Conservation (phyloP, 805 yeast genomes). For the Myxozyma neotropica region DNA sequence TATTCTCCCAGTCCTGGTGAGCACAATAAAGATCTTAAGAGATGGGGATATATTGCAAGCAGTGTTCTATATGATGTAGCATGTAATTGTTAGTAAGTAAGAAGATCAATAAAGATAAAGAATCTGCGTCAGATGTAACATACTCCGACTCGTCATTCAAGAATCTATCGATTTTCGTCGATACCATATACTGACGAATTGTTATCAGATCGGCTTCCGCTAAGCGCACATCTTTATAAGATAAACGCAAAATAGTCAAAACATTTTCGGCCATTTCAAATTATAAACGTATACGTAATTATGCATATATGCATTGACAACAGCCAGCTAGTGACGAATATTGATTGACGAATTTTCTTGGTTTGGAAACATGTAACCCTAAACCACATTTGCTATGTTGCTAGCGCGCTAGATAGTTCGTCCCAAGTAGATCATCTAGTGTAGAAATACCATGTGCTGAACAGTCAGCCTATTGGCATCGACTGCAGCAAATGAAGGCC, state of each 20-base stretch:
- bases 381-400: no score
- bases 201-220: conserved; percentile 1
- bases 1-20: conserved; percentile 45
- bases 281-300: background rate
- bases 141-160: background rate
- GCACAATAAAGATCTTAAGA: conserved; percentile 42
- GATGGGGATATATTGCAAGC: conserved; percentile 35
- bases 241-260: background rate
- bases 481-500: no score
- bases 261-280: background rate
- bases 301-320: no score
- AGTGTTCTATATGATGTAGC: conserved; percentile 4
- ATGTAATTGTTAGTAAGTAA: background rate
- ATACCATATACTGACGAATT: conserved; percentile 5
- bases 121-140: background rate
- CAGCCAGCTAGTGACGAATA: no score
- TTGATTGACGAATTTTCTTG: no score
- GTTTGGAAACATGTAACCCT: no score
- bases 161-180: conserved; percentile 5
- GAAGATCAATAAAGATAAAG: background rate
- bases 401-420: no score
- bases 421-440: no score
- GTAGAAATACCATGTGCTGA: no score
- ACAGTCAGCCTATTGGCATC: no score
- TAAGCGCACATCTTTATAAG: background rate